Evolutionary conservation across 1,139 yeast species (phyloP), one percentile per base, ranked within the genome.

Genomic region (Yamadazyma atlantica): DNA sequence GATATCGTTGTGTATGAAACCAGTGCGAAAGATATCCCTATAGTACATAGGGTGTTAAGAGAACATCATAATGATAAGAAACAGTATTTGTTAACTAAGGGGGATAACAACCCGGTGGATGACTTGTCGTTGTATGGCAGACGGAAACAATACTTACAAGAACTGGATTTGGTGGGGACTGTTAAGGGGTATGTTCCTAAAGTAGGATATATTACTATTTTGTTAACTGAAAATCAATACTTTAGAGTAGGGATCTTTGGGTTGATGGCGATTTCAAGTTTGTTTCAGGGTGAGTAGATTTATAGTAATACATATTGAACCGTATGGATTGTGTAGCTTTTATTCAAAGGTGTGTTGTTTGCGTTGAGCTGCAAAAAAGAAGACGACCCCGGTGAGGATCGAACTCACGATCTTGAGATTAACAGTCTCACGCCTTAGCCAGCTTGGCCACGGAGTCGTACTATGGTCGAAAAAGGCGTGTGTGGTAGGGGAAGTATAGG

Each of bases 1-100:
- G 98, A 92, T 55, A 75, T 92, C 18, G 97, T 92, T 10, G 98
- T 92, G n/a, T 92, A 94, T 58, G 92, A 92, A 53, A 78, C 90
- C 21, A 75, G 77, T 37, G 87, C 83, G 3, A 82, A 87, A 54
- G 72, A 79, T 27, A 90, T 92, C 33, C 98, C 99, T 14, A 92
- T 92, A 56, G 99, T 92, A 17, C 99, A 92, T 57, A 77, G 99
- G 48, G 96, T 94, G 1, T 62, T 94, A 55, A 76, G 96, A 53
- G 92, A 88, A 51, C 96, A 87, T 57, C 80, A 73, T 47, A 63
- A 62, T 43, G 33, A 39, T 5, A 66, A 73, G 48, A 81, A 80
- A 55, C 97, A 92, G 62, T 69, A 82, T 41, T 64, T 92, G 37
- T 73, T 92, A 45, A 94, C 99, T 2, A 92, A 92, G 60, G 99